Base-by-base conservation (phyloP, 495 filamentous ascomycete species). In the Bacidia gigantensis region DNA sequence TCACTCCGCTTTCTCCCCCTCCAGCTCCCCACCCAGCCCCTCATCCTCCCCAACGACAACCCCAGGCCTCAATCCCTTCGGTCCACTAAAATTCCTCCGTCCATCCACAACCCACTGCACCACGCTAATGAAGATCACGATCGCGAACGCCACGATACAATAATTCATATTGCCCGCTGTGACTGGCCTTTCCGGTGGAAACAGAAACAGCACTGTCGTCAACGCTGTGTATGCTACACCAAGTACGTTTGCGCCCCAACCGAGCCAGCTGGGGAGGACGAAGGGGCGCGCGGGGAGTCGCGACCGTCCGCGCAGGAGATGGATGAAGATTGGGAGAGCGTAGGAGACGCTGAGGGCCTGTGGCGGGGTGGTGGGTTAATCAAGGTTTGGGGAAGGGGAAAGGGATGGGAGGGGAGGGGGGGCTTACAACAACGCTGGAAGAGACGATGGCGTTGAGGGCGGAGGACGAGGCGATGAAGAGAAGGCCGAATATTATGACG, bases 161-260 rank as follows among this genome's bases (percentile, higher is more conserved):
- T 85, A 85, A 65, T 83, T 88, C 84, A 89, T 87, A 65, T 78
- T 87, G 53, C 70, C 77, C 7, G 73, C 78, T 0, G 78, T 82
- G 0, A 79, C 79, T 1, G 82, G 83, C 2, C 85, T 55, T 2
- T 67, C 70, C 0, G 85, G 84, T 2, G 85, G 85, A 65, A 89
- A 84, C 14, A 87, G 72, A 62, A 88, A 89, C 0, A 89, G 69
- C 7, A 87, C 77, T 0, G 82, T 87, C 0, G 82, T 87, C 3
- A 86, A 62, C 21, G 74, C 62, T 21, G 82, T 76, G 60, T 85
- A 88, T 0, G 59, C 65, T 26, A 87, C 64, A 2, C 84, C 81
- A 45, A 88, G 64, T 35, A 71, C 26, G 56, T 73, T 74, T 24
- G 65, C 58, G 25, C 65, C 61, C 69, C 69, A 88, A 39, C 76